Evolutionary conservation across 495 filamentous ascomycete species (phyloP).

Genomic region (Hypoxylon fragiforme): DNA sequence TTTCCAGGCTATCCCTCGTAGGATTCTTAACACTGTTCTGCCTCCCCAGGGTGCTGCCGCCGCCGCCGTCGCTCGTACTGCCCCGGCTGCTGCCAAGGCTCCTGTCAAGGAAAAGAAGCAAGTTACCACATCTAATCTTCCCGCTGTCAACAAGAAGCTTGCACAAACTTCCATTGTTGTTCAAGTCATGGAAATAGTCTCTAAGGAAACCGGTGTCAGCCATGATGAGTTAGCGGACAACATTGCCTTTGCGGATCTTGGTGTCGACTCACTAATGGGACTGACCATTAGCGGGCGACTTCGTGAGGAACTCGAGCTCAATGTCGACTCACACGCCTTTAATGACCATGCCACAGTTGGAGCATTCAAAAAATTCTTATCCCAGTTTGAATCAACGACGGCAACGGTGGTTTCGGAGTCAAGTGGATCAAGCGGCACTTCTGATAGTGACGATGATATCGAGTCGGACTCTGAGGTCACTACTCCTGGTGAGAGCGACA

Average conservation of each 20-base stretch:
- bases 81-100: conserved; percentile 48
- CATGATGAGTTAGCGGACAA: conserved; percentile 61
- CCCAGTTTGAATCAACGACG: conserved; percentile 47
- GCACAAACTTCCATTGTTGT: conserved; percentile 39
- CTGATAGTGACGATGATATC: conserved; percentile 48
- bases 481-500: conserved; percentile 52
- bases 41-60: conserved; percentile 58
- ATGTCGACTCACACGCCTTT: conserved; percentile 59
- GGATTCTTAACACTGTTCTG: conserved; percentile 66
- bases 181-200: conserved; percentile 64
- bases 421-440: conserved; percentile 37
- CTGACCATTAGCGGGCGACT: conserved; percentile 57
- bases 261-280: conserved; percentile 64
- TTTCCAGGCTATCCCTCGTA: conserved; percentile 69
- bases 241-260: conserved; percentile 58
- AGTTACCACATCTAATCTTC: conserved; percentile 46
- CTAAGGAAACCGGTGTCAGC: conserved; percentile 66
- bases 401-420: conserved; percentile 36
- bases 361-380: conserved; percentile 61
- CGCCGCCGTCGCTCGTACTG: conserved; percentile 38
- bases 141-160: conserved; percentile 48
- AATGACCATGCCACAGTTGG: conserved; percentile 58
- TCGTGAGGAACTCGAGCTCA: conserved; percentile 60
- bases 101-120: conserved; percentile 48
- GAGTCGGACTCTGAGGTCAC: conserved; percentile 53